A percentile compares a stretch with the other conserved stretches of the same genome.
Evolutionary conservation across 2,329 filamentous ascomycete genomes (phyloP).

Genomic region (Sarocladiaceae sp.): DNA sequence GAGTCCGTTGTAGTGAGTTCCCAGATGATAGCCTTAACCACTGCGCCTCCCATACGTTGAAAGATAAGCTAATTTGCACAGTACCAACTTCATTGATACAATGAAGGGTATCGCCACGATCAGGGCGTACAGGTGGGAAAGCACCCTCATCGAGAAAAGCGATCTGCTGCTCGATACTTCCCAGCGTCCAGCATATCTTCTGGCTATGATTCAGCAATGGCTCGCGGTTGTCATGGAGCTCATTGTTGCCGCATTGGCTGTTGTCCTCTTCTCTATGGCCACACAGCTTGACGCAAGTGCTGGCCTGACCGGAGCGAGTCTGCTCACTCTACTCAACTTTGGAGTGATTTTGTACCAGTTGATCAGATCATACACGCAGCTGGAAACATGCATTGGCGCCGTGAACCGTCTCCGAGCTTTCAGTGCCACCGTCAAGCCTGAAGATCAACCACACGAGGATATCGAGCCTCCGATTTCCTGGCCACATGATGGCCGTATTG

Average conservation of each 20-base stretch:
- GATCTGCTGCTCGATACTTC: slow-evolving; percentile 42
- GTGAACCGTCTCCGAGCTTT: slow-evolving; percentile 21
- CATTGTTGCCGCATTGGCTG: slow-evolving; percentile 40
- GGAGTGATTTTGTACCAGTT: slow-evolving; percentile 18
- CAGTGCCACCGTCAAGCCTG: slow-evolving; percentile 16
- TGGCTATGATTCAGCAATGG: slow-evolving; percentile 52
- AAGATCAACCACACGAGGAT: slow-evolving; percentile 15
- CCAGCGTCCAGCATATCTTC: slow-evolving; percentile 49
- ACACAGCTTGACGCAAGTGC: slow-evolving; percentile 29
- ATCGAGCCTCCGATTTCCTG: slow-evolving; percentile 18
- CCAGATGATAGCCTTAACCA: background rate
- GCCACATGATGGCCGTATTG: slow-evolving; percentile 24
- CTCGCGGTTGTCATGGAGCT: slow-evolving; percentile 43
- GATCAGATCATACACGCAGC: slow-evolving; percentile 25
- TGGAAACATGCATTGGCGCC: slow-evolving; percentile 23
- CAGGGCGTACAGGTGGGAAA: slow-evolving; percentile 49
- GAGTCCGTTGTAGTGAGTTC: slow-evolving; percentile 45
- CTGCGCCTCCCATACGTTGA: background rate
- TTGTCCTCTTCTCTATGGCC: slow-evolving; percentile 38
- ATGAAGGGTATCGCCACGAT: slow-evolving; percentile 47
- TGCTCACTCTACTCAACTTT: slow-evolving; percentile 31
- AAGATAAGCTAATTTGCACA: slow-evolving; percentile 8
- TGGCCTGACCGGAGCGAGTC: slow-evolving; percentile 28
- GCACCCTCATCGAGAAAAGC: slow-evolving; percentile 34
- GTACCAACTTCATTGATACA: slow-evolving; percentile 45